Conservation (phyloP, 2,329 filamentous ascomycete genomes). For the Epichloe gansuensis region DNA sequence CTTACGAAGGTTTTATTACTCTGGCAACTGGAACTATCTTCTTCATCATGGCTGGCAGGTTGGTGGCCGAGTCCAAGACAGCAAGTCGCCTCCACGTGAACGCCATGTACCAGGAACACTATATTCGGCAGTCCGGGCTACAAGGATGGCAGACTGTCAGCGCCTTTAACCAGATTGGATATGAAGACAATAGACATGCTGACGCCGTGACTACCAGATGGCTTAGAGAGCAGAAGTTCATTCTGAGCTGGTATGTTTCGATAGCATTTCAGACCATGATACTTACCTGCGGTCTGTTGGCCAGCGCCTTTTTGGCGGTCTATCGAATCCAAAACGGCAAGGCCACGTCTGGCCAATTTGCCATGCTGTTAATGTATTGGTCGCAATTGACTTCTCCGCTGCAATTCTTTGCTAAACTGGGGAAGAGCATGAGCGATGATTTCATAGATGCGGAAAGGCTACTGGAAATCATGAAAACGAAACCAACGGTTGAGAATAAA, state of each 20-base stretch:
- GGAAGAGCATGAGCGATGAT: constrained; percentile 42
- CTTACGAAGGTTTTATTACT: constrained; percentile 50
- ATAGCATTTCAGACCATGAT: constrained; percentile 47
- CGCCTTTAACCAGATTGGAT: constrained; percentile 45
- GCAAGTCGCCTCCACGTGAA: constrained; percentile 38
- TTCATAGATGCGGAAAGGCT: constrained; percentile 46
- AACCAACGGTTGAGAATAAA: constrained; percentile 41
- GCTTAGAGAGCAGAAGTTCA: constrained; percentile 24
- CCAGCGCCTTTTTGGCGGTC: constrained; percentile 45
- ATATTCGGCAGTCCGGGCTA: constrained; percentile 41
- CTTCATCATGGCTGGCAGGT: constrained; percentile 37
- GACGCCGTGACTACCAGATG: constrained; percentile 32
- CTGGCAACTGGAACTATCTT: constrained; percentile 45
- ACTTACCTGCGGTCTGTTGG: constrained; percentile 56
- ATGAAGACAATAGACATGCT: constrained; percentile 42
- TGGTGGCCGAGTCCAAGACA: constrained; percentile 36
- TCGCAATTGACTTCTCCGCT: constrained; percentile 57
- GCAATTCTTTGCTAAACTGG: constrained; percentile 51
- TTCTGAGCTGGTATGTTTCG: constrained; percentile 34
- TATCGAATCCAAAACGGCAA: constrained; percentile 52
- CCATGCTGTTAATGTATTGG: constrained; percentile 63
- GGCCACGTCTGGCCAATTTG: constrained; percentile 53
- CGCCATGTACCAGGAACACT: constrained; percentile 42
- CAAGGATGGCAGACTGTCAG: constrained; percentile 47
- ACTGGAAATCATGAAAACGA: constrained; percentile 43